Percentiles rank a stretch among this genome's conserved stretches.
Evolutionary conservation across 192 early-diverging fungal species (phyloP).

Genomic region (Coemansia sp.): DNA sequence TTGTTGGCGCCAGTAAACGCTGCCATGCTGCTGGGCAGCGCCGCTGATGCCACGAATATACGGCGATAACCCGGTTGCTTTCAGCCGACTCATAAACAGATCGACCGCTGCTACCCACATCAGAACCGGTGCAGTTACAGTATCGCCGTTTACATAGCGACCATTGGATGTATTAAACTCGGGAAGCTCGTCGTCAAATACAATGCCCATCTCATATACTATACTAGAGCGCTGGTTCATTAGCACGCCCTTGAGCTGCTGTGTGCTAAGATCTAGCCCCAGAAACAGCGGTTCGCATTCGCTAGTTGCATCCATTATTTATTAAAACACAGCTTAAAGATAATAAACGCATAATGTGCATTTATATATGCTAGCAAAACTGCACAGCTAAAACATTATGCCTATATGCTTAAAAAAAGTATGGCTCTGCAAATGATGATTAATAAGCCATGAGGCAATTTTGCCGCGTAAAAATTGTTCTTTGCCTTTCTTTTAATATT

Average conservation of each 20-base stretch:
- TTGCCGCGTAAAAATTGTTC: background rate
- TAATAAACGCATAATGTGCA: background rate
- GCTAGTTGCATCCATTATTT: background rate
- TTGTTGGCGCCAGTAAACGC: constrained; percentile 69
- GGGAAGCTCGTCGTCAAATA: constrained; percentile 66
- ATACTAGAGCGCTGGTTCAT: constrained; percentile 39
- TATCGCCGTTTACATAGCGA: constrained; percentile 51
- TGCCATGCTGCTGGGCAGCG: constrained; percentile 84
- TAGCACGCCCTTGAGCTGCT: constrained; percentile 70
- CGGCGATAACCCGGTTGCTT: constrained; percentile 30
- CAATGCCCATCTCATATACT: constrained; percentile 57
- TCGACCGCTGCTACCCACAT: constrained; percentile 82
- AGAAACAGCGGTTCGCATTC: constrained; percentile 53
- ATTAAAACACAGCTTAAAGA: background rate
- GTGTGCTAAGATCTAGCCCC: constrained; percentile 75
- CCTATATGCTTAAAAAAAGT: background rate
- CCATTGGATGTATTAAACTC: constrained; percentile 56
- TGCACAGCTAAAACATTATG: background rate
- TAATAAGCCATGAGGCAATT: background rate
- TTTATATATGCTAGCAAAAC: background rate
- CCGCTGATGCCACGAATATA: constrained; percentile 62
- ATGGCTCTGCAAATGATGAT: background rate
- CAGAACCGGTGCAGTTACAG: constrained; percentile 65
- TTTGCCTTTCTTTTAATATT: background rate
- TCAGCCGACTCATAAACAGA: constrained; percentile 57